Evolutionary conservation across 345 rosid species (phyloP), one percentile per base, ranked within the genome.

Genomic region (Odontarrhena argentea): DNA sequence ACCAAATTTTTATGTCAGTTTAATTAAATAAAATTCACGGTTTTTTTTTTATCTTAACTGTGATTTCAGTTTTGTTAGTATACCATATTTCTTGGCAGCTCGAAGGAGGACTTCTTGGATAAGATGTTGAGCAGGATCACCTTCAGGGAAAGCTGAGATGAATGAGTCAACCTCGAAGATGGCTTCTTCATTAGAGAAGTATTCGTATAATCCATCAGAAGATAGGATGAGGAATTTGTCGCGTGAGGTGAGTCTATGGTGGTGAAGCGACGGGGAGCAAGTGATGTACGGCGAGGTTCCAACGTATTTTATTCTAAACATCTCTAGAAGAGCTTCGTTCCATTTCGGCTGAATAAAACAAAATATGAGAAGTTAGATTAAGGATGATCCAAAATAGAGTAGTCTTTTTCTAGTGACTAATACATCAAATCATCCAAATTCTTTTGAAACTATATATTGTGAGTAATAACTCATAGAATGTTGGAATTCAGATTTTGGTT

Each of bases 101-200:
- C 96, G 87, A 60, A 84, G 85, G 32, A 94, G 83, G 6, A 88
- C 85, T 76, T 85, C 81, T 79, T 91, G 91, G 1, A 94, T 77
- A 4, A 94, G 91, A 77, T 94, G 96, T 59, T 91, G 95, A 1
- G 99, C 97, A 3, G 99, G 99, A 78, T 94, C 99, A 7, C 96
- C 96, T 70, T 88, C 96, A 0, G 99, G 97, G 56, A 83, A 86
- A 9, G 86, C 79, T 30, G 87, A 60, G 8, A 87, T 82, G 84
- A 94, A 94, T 12, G 81, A 83, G 24, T 85, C 91, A 0, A 91
- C 91, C 66, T 86, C 89, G 6, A 81, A 70, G 11, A 87, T 80
- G 53, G 85, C 99, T 80, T 94, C 93, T 73, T 91, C 85, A 9
- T 86, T 94, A 2, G 95, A 84, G 63, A 94, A 81, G 78, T 91